Percentiles rank a stretch among this genome's conserved stretches.
phyloP scores from a whole-genome alignment of 768 basidiomycete genomes.

The Cystofilobasidium bisporidii region DNA sequence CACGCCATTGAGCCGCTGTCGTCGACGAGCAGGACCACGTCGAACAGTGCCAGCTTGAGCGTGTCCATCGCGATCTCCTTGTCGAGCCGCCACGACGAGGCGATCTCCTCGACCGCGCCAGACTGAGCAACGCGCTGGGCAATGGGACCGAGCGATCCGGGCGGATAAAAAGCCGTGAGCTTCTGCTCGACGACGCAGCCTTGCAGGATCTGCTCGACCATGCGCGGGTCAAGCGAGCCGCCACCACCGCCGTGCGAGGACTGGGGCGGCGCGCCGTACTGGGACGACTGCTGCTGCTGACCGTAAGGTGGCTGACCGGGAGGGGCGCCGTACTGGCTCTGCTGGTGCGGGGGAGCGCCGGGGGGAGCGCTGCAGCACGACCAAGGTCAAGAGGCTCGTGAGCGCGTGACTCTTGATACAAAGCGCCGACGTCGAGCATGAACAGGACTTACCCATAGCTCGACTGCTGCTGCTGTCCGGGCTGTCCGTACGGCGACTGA shows the following conservation, averaged over 20 bases:
- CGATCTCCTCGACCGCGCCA: constrained; percentile 40
- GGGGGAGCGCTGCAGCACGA: too few species aligned
- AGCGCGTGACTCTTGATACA: too few species aligned
- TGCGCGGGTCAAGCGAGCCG: constrained; percentile 7
- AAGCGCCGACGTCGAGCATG: too few species aligned
- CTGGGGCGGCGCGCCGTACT: constrained; percentile 28
- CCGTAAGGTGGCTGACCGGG: constrained; percentile 9
- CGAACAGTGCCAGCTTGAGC: constrained; percentile 41
- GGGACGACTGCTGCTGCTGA: too few species aligned
- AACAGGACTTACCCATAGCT: too few species aligned
- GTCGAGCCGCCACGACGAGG: constrained; percentile 36
- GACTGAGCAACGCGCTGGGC: constrained; percentile 40
- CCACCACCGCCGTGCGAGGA: background rate
- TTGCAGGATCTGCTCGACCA: constrained; percentile 24
- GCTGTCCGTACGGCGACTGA: constrained; percentile 1
- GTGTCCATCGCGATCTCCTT: constrained; percentile 12
- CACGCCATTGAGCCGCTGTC: constrained; percentile 32
- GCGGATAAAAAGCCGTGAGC: constrained; percentile 42
- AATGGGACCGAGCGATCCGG: constrained; percentile 40
- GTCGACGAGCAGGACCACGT: constrained; percentile 32
- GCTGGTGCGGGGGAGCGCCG: constrained; percentile 17
- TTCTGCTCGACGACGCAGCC: constrained; percentile 36
- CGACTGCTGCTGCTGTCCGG: background rate
- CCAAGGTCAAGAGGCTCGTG: too few species aligned
- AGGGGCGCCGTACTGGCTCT: constrained; percentile 14